Conservation (phyloP, 73 alveolate genomes). For the Paramecium caudatum region DNA sequence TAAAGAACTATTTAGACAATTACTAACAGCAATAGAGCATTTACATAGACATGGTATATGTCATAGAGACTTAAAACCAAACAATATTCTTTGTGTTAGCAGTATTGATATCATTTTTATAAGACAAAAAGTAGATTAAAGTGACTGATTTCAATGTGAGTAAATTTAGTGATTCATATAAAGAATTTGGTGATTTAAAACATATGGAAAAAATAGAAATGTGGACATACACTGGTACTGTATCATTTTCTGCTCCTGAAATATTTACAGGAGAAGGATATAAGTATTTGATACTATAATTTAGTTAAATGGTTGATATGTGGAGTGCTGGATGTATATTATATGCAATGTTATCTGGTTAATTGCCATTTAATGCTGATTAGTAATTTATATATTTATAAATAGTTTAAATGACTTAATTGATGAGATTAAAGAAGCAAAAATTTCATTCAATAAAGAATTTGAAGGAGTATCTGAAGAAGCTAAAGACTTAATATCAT, state of each 20-base stretch:
- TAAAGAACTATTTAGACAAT: conserved; percentile 53
- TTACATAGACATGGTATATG: conserved; percentile 65
- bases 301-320: conserved; percentile 69
- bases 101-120: conserved; percentile 30
- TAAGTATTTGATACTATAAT: background rate
- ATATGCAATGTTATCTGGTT: conserved; percentile 70
- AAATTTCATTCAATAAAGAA: background rate
- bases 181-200: conserved; percentile 61
- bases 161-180: conserved; percentile 73
- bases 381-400: background rate
- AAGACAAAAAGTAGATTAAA: conserved; percentile 65
- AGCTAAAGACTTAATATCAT: background rate
- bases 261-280: conserved; percentile 69
- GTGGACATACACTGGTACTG: conserved; percentile 75
- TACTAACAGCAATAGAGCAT: conserved; percentile 63
- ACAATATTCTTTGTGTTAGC: conserved; percentile 68
- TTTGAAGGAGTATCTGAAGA: conserved; percentile 53
- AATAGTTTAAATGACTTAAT: conserved; percentile 25
- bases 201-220: conserved; percentile 60
- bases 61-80: conserved; percentile 71
- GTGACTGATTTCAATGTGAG: conserved; percentile 72
- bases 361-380: conserved; percentile 66
- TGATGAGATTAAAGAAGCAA: conserved; percentile 43
- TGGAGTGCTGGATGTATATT: conserved; percentile 76
- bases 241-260: conserved; percentile 76